Base-by-base conservation (phyloP, 2,329 filamentous ascomycete genomes). In the Microcyclospora tardicrescens region DNA sequence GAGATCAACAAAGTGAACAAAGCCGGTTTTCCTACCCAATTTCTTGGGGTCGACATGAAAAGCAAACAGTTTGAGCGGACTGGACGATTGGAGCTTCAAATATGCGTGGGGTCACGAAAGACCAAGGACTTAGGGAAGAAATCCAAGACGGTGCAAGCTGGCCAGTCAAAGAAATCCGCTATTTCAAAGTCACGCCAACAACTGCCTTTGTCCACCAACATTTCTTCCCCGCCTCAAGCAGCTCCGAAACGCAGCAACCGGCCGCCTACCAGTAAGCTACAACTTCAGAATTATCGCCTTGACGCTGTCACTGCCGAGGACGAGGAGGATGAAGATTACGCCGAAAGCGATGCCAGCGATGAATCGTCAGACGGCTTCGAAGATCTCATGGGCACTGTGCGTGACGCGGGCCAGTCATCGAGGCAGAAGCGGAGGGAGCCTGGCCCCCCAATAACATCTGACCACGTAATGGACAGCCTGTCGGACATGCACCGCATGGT, bases 21-120 rank as follows among this genome's bases (percentile, higher is more conserved):
- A 32, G 65, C 65, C 34, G 74, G 75, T 4, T 87, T 93, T 56
- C 73, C 84, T 1, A 73, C 77, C 38, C 77, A 82, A 47, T 94
- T 95, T 55, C 68, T 86, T 35, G 43, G 62, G 55, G 57, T 65
- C 33, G 68, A 65, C 10, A 47, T 41, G n/a, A 66, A 64, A 30
- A 63, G 63, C 38, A 52, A 58, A 12, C 64, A 70, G 12, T 76
- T 71, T 46, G 19, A 24, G 19, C 54, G 60, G 14, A 51, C 49
- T 36, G 65, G 68, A 11, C 58, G 60, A 35, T 54, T 58, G 16
- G 56, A 57, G 43, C 42, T 79, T 44, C 66, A 67, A 41, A 61
- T 80, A 36, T 66, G 74, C 45, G 65, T 79, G 31, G 67, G 68
- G 29, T 46, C 38, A 14, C 16, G 49, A 16, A 61, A 59, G 39